These are phyloP conservation scores for Sporothrix globosa DNA, from an alignment of 2,329 filamentous ascomycete genomes.

Conservation along the genomic window DNA sequence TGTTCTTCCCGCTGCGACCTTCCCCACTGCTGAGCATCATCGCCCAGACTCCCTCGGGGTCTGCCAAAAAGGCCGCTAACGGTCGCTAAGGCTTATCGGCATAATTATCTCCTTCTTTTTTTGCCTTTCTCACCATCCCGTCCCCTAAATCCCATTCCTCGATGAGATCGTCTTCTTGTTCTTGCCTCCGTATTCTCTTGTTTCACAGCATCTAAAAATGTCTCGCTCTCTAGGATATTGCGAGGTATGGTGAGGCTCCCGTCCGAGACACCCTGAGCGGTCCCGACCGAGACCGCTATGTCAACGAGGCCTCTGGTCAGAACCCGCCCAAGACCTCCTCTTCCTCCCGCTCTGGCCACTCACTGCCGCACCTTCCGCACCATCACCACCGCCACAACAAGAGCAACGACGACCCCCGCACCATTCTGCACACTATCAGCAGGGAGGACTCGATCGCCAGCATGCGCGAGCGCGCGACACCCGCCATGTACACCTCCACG, in stretches of 20 bases:
- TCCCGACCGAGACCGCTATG: slow-evolving; percentile 70
- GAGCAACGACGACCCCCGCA: slow-evolving; percentile 67
- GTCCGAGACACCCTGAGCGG: slow-evolving; percentile 71
- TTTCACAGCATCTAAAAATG: slow-evolving; percentile 1
- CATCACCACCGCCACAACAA: slow-evolving; percentile 65
- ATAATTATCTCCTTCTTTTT: slow-evolving; percentile 19
- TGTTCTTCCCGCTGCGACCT: slow-evolving; percentile 24
- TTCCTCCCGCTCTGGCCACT: slow-evolving; percentile 62
- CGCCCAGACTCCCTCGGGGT: neutral
- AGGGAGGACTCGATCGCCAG: slow-evolving; percentile 70
- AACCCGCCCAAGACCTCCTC: slow-evolving; percentile 65
- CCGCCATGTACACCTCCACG: slow-evolving; percentile 49
- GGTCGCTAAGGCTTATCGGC: neutral
- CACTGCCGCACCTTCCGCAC: slow-evolving; percentile 66
- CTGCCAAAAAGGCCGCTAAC: neutral
- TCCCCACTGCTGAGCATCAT: slow-evolving; percentile 22
- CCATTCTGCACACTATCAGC: slow-evolving; percentile 71
- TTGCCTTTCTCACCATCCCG: slow-evolving; percentile 11
- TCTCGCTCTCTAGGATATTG: slow-evolving; percentile 63
- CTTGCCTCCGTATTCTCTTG: slow-evolving; percentile 23
- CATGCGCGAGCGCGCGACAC: slow-evolving; percentile 55
- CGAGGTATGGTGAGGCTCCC: slow-evolving; percentile 75
- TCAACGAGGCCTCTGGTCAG: slow-evolving; percentile 52
- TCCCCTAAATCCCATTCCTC: neutral
- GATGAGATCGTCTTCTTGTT: neutral